Base-by-base conservation (phyloP, 2,329 filamentous ascomycete genomes). In the Aspergillus awamori region DNA sequence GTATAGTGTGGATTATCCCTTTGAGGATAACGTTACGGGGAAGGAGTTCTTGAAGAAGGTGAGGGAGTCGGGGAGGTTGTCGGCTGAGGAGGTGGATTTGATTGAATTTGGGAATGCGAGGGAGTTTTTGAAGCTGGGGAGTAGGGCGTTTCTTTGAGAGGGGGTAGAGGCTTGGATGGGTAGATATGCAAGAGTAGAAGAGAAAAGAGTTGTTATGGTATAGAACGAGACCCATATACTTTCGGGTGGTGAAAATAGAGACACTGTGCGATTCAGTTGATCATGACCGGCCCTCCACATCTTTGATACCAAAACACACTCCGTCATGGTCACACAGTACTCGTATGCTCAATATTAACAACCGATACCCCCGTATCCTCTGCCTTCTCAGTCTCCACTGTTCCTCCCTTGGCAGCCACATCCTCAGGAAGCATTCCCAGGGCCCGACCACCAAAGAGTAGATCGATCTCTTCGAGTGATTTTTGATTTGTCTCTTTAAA, bases 391-490 rank as follows among this genome's bases (percentile, higher is more conserved):
- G 39, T 22, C 39, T 52, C 59, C 2, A 30, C 43, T 5, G 28
- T 41, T 38, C 53, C 15, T 10, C 3, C 20, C 39, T 61, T 56
- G 22, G 15, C 45, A 10, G 41, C 57, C 8, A 64, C 57, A 52
- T 82, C 74, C 39, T 81, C 76, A 1, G 82, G 79, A 52, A 83
- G 65, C 1, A 76, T 78, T 10, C 81, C 82, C n/a, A 80, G 63
- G 2, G 81, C 81, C 10, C 80, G 73, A 47, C 83, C 83, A 0
- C 83, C 84, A 69, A 87, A 87, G 2, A 86, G 74, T 24, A 84
- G 66, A 65, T 86, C 84, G 60, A 87, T 86, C 65, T 86, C 84
- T 67, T 88, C 85, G 0, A 87, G 74, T 3, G 77, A 79, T 38
- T 83, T 74, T 8, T 82, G 78, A 67, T 83, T 84, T 0, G 83